These are phyloP conservation scores for Leishmania tarentolae DNA, from an alignment of 208 protist genomes.

Conservation along the genomic window DNA sequence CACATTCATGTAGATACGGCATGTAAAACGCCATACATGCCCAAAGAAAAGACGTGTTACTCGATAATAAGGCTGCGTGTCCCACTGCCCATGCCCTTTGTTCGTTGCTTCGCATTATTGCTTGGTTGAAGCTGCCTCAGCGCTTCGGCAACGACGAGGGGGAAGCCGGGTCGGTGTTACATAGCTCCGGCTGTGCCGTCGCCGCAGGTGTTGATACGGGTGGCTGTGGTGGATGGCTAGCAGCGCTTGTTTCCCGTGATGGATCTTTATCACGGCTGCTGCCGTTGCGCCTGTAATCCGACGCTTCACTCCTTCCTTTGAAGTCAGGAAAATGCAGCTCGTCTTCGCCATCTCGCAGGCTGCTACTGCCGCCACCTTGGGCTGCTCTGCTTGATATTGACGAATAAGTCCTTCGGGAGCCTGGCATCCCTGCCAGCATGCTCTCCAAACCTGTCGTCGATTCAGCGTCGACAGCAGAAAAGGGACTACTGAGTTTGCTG, in stretches of 20 bases:
- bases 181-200: background rate
- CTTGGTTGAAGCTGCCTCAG: background rate
- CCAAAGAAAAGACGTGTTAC: background rate
- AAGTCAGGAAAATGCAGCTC: slow-evolving; percentile 32
- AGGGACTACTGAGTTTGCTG: background rate
- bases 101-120: background rate
- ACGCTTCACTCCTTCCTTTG: background rate
- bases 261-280: background rate
- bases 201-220: background rate
- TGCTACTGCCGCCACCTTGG: background rate
- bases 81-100: background rate
- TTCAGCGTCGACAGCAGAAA: background rate
- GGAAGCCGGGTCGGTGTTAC: background rate
- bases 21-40: background rate
- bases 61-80: background rate
- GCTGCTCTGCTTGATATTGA: background rate
- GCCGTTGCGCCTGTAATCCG: background rate
- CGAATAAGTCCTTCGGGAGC: slow-evolving; percentile 9
- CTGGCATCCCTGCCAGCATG: slow-evolving; percentile 30
- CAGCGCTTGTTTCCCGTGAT: background rate
- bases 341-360: slow-evolving; percentile 26
- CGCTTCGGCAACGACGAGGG: background rate
- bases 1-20: background rate
- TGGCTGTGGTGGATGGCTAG: background rate
- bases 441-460: background rate